A percentile compares a stretch with the other conserved stretches of the same genome.
phyloP scores from a whole-genome alignment of 495 filamentous ascomycete genomes.

The Terfezia boudieri region DNA sequence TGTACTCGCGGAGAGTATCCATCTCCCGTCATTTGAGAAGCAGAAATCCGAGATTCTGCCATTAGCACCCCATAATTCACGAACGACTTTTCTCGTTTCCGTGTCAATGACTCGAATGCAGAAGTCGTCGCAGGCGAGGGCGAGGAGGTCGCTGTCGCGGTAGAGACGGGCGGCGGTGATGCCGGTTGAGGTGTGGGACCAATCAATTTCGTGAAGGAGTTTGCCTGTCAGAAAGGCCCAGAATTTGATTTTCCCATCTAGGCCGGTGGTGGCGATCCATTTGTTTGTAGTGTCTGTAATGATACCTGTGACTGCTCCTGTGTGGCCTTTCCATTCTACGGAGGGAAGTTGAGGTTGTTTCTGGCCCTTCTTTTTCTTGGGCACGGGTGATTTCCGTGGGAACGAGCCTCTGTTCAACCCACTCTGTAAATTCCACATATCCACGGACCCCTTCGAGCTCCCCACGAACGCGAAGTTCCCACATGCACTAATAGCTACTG shows the following conservation, averaged over 20 bases:
- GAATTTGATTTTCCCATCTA: constrained; percentile 94
- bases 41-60: constrained; percentile 63
- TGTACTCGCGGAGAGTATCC: constrained; percentile 74
- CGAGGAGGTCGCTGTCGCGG: constrained; percentile 61
- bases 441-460: constrained; percentile 55
- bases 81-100: constrained; percentile 67
- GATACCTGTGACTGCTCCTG: constrained; percentile 60
- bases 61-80: constrained; percentile 81
- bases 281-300: constrained; percentile 67
- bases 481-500: constrained; percentile 69
- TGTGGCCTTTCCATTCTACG: constrained; percentile 35
- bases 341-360: constrained; percentile 5
- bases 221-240: constrained; percentile 75
- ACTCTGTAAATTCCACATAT: constrained; percentile 93
- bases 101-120: constrained; percentile 76
- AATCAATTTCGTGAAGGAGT: constrained; percentile 61
- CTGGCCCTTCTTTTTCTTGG: constrained; percentile 29
- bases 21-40: constrained; percentile 82
- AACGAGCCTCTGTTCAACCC: constrained; percentile 68
- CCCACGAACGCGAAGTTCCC: constrained; percentile 89
- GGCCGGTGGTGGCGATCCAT: constrained; percentile 56
- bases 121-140: constrained; percentile 71
- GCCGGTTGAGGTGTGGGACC: constrained; percentile 53
- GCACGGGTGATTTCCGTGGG: constrained; percentile 43
- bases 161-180: constrained; percentile 60